phyloP scores from a whole-genome alignment of 2,329 filamentous ascomycete species.

The Colletotrichum salicis region DNA sequence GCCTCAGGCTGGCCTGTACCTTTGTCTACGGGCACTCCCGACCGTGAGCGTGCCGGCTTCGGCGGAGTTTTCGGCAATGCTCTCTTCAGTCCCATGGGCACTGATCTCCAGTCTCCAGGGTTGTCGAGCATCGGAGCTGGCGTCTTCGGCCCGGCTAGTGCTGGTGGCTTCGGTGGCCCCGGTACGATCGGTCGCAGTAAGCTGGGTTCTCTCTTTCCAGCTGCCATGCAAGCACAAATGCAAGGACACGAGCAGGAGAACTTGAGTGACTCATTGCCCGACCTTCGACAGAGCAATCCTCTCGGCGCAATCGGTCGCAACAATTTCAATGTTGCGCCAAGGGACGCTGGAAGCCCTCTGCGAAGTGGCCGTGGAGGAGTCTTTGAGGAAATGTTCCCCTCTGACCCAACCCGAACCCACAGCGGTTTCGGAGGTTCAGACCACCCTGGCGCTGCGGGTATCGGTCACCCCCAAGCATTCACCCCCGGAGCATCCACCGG shows the following conservation, averaged over 20 bases:
- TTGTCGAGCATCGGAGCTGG: conserved; percentile 70
- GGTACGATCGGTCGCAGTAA: conserved; percentile 83
- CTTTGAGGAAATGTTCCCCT: conserved; percentile 66
- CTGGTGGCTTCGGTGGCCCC: conserved; percentile 63
- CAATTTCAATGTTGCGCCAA: conserved; percentile 62
- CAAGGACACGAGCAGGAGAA: conserved; percentile 74
- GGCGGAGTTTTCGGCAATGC: conserved; percentile 78
- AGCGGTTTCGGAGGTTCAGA: conserved; percentile 40
- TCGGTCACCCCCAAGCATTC: conserved; percentile 39
- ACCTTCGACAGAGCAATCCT: conserved; percentile 69
- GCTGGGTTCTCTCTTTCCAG: conserved; percentile 86
- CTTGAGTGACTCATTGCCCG: conserved; percentile 66
- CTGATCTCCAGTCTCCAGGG: conserved; percentile 80
- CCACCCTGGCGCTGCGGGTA: conserved; percentile 30
- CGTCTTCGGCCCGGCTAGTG: conserved; percentile 74
- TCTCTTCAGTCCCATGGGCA: conserved; percentile 77
- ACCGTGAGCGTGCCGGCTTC: conserved; percentile 69
- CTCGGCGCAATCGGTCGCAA: conserved; percentile 75
- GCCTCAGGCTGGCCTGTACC: conserved; percentile 71
- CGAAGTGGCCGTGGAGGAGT: conserved; percentile 59
- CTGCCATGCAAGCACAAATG: conserved; percentile 92
- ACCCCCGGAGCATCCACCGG: conserved; percentile 40
- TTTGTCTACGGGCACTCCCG: conserved; percentile 73
- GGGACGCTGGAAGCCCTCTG: conserved; percentile 70
- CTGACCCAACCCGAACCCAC: conserved; percentile 45